Conservation (phyloP, 345 rosid genomes). For the Salix caprea region DNA sequence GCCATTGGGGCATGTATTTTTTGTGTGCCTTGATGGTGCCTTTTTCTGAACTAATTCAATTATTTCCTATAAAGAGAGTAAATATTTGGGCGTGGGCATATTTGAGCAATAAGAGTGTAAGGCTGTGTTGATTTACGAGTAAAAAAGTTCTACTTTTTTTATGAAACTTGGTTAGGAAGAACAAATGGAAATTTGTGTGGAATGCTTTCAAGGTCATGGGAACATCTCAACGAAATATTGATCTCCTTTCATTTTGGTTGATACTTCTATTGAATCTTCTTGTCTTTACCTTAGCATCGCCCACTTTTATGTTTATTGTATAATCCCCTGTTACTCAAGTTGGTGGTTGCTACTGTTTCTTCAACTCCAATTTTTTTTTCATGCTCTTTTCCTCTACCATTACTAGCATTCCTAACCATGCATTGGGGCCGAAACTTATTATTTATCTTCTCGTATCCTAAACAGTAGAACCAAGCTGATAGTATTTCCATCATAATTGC, state of each 20-base stretch:
- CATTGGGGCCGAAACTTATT: neutral
- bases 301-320: neutral
- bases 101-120: neutral
- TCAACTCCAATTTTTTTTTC: neutral
- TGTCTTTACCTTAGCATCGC: neutral
- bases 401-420: neutral
- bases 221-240: neutral
- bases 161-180: neutral
- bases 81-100: neutral
- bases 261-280: neutral
- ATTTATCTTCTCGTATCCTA: neutral
- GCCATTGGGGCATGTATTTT: neutral
- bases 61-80: neutral
- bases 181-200: neutral
- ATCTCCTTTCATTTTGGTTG: neutral
- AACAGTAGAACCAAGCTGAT: neutral
- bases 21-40: neutral
- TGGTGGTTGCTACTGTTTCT: neutral
- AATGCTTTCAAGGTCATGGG: neutral
- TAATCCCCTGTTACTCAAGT: neutral
- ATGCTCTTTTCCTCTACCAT: neutral
- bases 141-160: neutral
- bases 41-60: neutral
- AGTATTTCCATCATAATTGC: constrained; percentile 1
- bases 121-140: neutral